phyloP scores from a whole-genome alignment of 768 basidiomycete species.

The Hericium erinaceus region DNA sequence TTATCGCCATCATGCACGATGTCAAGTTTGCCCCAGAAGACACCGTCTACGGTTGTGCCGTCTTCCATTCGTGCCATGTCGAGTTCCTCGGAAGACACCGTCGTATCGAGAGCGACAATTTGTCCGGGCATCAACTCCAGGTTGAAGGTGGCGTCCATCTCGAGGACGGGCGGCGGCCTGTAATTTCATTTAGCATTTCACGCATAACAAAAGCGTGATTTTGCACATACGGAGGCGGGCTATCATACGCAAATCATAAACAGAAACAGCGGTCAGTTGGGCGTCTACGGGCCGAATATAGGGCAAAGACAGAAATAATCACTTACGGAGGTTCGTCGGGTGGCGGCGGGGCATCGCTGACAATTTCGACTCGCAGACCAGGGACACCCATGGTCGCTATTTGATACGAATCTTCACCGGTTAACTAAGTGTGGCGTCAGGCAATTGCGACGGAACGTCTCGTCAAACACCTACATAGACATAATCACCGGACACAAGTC shows the following conservation, averaged over 20 bases:
- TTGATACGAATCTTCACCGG: slow-evolving; percentile 81
- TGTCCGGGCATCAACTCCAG: slow-evolving; percentile 75
- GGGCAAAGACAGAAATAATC: not conserved
- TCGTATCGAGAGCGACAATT: slow-evolving; percentile 71
- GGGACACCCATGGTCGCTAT: slow-evolving; percentile 80
- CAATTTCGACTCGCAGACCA: slow-evolving; percentile 78
- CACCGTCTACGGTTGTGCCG: slow-evolving; percentile 74
- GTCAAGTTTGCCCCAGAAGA: slow-evolving; percentile 83
- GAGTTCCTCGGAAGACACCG: slow-evolving; percentile 66
- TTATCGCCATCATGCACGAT: slow-evolving; percentile 72
- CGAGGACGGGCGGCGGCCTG: slow-evolving; percentile 63
- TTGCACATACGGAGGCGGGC: slow-evolving; percentile 40
- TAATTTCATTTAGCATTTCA: not conserved
- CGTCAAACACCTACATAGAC: slow-evolving; percentile 55
- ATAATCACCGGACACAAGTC: slow-evolving; percentile 72
- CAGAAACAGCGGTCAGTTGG: not conserved
- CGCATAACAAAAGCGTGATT: not conserved
- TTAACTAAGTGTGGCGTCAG: slow-evolving; percentile 38
- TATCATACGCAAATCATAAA: slow-evolving; percentile 13
- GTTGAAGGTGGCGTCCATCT: slow-evolving; percentile 83
- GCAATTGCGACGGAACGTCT: not conserved
- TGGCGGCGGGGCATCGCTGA: slow-evolving; percentile 77
- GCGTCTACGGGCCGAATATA: not conserved
- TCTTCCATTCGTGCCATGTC: slow-evolving; percentile 92
- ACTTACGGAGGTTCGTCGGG: slow-evolving; percentile 78